phyloP scores from a whole-genome alignment of 2,329 filamentous ascomycete species.

The Colletotrichum viniferum region DNA sequence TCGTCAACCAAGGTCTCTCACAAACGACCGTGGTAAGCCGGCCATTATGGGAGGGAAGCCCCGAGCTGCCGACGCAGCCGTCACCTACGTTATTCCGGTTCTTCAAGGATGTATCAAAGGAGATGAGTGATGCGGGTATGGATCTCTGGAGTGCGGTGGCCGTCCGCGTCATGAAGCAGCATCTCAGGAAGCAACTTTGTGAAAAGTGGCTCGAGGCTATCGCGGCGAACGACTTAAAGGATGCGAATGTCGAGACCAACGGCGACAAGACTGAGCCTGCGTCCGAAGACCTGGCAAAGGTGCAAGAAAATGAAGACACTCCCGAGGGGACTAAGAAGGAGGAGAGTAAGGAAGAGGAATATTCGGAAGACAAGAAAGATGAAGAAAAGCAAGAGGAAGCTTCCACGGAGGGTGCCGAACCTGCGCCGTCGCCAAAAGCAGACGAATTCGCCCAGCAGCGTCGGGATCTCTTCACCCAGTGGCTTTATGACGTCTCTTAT shows the following conservation, averaged over 20 bases:
- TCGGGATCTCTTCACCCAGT: slow-evolving; percentile 60
- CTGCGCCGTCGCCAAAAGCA: slow-evolving; percentile 4
- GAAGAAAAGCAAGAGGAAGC: slow-evolving; percentile 12
- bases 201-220: slow-evolving; percentile 51
- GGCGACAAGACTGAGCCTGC: slow-evolving; percentile 14
- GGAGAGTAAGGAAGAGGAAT: slow-evolving; percentile 12
- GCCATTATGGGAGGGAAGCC: slow-evolving; percentile 78
- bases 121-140: slow-evolving; percentile 73
- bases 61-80: slow-evolving; percentile 77
- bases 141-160: slow-evolving; percentile 83
- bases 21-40: slow-evolving; percentile 61
- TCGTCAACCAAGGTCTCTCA: slow-evolving; percentile 45
- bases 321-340: slow-evolving; percentile 1
- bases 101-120: slow-evolving; percentile 64
- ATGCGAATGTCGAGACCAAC: slow-evolving; percentile 4
- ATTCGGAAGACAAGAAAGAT: slow-evolving; percentile 14
- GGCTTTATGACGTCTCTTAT: slow-evolving; percentile 64
- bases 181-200: slow-evolving; percentile 56
- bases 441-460: slow-evolving; percentile 29
- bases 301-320: slow-evolving; percentile 17
- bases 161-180: slow-evolving; percentile 65
- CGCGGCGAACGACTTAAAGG: slow-evolving; percentile 24
- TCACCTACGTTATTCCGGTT: slow-evolving; percentile 77
- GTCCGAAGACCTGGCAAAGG: slow-evolving; percentile 13
- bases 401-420: neutral